A percentile compares a stretch with the other conserved stretches of the same genome.
Evolutionary conservation across 306 rosid species (phyloP).

Genomic region (Luffa aegyptiaca): DNA sequence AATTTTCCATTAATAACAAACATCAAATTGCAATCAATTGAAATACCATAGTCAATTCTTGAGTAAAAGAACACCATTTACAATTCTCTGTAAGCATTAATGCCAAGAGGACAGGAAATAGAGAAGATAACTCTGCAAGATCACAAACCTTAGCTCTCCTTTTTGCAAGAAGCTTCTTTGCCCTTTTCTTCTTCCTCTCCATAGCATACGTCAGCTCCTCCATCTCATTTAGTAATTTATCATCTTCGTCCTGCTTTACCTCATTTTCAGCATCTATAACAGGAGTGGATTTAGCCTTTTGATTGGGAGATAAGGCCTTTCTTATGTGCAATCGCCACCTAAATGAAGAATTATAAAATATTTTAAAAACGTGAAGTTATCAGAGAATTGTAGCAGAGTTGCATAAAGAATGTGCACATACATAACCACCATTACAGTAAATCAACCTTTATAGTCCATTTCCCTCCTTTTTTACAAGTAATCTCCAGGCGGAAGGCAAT

Average conservation of each 20-base stretch:
- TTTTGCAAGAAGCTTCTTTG: conserved; percentile 60
- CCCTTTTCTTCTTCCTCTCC: conserved; percentile 80
- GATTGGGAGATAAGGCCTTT: conserved; percentile 31
- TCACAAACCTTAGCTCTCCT: conserved; percentile 64
- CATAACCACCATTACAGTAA: background rate
- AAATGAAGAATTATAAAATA: background rate
- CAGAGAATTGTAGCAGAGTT: background rate
- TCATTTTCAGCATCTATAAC: conserved; percentile 19
- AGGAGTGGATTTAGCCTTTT: conserved; percentile 30
- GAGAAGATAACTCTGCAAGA: background rate
- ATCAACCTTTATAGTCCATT: background rate
- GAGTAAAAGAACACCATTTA: background rate
- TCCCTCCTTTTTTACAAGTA: background rate
- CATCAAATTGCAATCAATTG: background rate
- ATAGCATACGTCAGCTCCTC: conserved; percentile 69
- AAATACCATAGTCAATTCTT: background rate
- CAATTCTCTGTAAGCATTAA: background rate
- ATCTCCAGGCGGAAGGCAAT: background rate
- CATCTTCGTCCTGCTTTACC: conserved; percentile 54
- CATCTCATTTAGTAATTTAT: conserved; percentile 79
- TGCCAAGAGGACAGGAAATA: background rate
- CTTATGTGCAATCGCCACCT: conserved; percentile 46
- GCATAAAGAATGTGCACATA: background rate
- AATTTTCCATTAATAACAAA: background rate
- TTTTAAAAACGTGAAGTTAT: background rate